phyloP scores from a whole-genome alignment of 2,329 filamentous ascomycete species.

The Malbranchea cinnamomea region DNA sequence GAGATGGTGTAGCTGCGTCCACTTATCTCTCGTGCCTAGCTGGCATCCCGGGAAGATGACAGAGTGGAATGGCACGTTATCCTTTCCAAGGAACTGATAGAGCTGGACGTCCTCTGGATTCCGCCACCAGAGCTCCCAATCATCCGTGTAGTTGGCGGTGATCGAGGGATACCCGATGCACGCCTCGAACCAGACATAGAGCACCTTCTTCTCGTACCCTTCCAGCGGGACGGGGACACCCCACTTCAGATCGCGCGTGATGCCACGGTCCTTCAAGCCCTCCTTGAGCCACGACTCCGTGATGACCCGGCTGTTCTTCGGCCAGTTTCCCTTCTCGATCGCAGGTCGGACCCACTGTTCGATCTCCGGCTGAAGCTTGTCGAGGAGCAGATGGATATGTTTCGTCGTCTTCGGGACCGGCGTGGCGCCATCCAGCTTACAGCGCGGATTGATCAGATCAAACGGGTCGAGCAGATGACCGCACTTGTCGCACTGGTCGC shows the following conservation, averaged over 20 bases:
- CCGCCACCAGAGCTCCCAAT: conserved; percentile 83
- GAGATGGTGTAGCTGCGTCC: conserved; percentile 70
- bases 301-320: conserved; percentile 29
- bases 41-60: conserved; percentile 73
- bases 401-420: conserved; percentile 72
- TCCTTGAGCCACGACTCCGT: conserved; percentile 42
- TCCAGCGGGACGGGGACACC: conserved; percentile 42
- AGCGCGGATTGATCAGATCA: conserved; percentile 68
- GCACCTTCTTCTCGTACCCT: conserved; percentile 53
- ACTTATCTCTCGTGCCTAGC: conserved; percentile 63
- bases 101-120: conserved; percentile 66
- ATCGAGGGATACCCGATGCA: conserved; percentile 80
- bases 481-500: conserved; percentile 63
- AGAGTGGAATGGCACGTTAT: conserved; percentile 64
- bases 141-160: conserved; percentile 63
- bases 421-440: conserved; percentile 76
- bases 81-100: conserved; percentile 83
- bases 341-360: conserved; percentile 63
- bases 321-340: conserved; percentile 49
- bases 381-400: conserved; percentile 77
- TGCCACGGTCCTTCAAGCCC: conserved; percentile 63
- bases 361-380: conserved; percentile 65
- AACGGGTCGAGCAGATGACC: conserved; percentile 57
- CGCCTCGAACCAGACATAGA: conserved; percentile 76
- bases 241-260: conserved; percentile 78